phyloP scores from a whole-genome alignment of 495 filamentous ascomycete species.

The Aspergillus sclerotiicarbonarius region DNA sequence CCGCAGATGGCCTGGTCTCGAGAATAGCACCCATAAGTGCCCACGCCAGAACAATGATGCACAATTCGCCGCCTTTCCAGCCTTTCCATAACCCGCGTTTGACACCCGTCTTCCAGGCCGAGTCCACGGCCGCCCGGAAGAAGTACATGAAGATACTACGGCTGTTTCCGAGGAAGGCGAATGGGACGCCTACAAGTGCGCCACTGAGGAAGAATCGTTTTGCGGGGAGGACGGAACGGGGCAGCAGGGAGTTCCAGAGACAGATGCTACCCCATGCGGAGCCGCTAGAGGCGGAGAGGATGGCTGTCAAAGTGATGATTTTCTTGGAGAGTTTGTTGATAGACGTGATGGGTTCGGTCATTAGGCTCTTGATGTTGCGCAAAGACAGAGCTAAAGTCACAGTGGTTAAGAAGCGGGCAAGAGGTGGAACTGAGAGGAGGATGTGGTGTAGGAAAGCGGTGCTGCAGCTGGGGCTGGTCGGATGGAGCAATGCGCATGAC shows the following conservation, averaged over 20 bases:
- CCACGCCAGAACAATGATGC: constrained; percentile 74
- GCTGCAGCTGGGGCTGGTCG: constrained; percentile 77
- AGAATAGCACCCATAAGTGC: constrained; percentile 76
- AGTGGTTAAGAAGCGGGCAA: constrained; percentile 73
- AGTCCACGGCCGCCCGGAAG: constrained; percentile 70
- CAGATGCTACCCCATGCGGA: constrained; percentile 87
- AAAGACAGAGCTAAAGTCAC: constrained; percentile 68
- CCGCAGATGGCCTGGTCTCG: constrained; percentile 63
- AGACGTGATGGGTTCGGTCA: constrained; percentile 61
- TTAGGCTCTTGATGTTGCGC: constrained; percentile 61
- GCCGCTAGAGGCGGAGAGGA: constrained; percentile 73
- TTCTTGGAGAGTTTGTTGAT: constrained; percentile 58
- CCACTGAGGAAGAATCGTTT: constrained; percentile 87
- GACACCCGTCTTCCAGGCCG: constrained; percentile 83
- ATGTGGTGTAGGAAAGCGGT: constrained; percentile 82
- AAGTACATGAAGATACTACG: constrained; percentile 67
- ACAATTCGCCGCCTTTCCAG: constrained; percentile 75
- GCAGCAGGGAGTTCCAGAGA: constrained; percentile 76
- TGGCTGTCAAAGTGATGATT: constrained; percentile 67
- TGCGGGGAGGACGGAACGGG: constrained; percentile 69
- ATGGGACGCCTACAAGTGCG: constrained; percentile 72
- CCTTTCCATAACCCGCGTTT: constrained; percentile 84
- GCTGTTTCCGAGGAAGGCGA: constrained; percentile 68
- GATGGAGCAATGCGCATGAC: constrained; percentile 91
- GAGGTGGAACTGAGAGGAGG: constrained; percentile 71